Percentiles rank a stretch among this genome's conserved stretches.
Conservation (phyloP, 306 rosid species). For the Vicia faba region DNA sequence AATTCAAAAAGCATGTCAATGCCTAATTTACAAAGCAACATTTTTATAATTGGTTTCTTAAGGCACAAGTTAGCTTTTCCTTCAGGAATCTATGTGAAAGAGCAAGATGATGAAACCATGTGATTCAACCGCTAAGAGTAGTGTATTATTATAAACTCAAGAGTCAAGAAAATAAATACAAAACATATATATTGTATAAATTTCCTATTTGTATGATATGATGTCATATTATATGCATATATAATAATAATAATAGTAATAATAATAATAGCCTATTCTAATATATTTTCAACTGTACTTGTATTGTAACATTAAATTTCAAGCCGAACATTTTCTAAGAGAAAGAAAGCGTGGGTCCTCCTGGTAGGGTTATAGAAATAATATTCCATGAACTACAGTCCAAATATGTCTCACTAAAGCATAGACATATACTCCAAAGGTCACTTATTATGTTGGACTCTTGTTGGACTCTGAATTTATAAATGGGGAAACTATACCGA, state of each 20-base stretch:
- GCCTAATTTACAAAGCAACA: too few relatives aligned
- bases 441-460: not conserved
- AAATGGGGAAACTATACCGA: slow-evolving; percentile 1
- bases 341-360: slow-evolving; percentile 2
- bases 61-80: too few relatives aligned
- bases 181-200: not conserved
- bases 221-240: not conserved
- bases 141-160: not conserved
- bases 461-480: not conserved
- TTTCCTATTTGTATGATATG: not conserved
- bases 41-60: too few relatives aligned
- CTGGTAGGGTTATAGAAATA: not conserved
- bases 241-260: too few relatives aligned
- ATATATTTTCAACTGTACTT: not conserved
- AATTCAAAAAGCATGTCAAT: too few relatives aligned
- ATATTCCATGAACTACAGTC: slow-evolving; percentile 10
- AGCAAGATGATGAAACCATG: too few relatives aligned
- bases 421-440: too few relatives aligned
- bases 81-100: too few relatives aligned
- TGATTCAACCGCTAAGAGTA: not conserved
- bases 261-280: not conserved
- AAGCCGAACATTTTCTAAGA: not conserved
- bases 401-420: not conserved
- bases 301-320: not conserved
- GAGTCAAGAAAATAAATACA: not conserved